These are phyloP conservation scores for Elongisporangium undulatum DNA, from an alignment of 352 stramenopile genomes.

Conservation along the genomic window DNA sequence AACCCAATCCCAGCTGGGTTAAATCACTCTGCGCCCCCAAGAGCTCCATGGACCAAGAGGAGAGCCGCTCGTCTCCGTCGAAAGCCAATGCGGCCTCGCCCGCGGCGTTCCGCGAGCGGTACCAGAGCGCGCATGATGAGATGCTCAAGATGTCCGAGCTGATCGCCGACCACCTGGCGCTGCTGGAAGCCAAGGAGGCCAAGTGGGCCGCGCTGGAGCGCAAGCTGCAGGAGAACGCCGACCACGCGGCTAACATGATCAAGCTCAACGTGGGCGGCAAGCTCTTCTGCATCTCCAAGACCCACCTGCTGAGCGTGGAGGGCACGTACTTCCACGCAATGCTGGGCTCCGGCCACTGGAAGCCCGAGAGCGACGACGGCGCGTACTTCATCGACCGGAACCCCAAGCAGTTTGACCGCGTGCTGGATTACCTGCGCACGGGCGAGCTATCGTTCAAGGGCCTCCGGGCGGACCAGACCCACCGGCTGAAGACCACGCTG, in stretches of 20 bases:
- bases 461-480: neutral
- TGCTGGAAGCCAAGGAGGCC: neutral
- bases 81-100: neutral
- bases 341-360: neutral
- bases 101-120: neutral
- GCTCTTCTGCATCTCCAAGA: conserved; percentile 12
- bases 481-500: neutral
- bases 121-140: neutral
- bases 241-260: conserved; percentile 1
- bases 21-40: neutral
- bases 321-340: conserved; percentile 12
- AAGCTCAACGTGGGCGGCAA: conserved; percentile 13
- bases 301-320: conserved; percentile 7
- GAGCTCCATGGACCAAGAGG: too few relatives aligned
- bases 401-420: neutral
- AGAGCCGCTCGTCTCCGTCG: too few relatives aligned
- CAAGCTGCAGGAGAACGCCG: conserved; percentile 1
- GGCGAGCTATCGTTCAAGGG: conserved; percentile 1
- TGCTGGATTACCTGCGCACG: neutral
- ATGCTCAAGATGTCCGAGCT: conserved; percentile 2
- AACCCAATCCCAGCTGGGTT: neutral
- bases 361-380: neutral
- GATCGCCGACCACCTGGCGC: neutral
- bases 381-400: conserved; percentile 1
- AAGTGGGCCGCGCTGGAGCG: neutral